Evolutionary conservation across 2,329 filamentous ascomycete genomes (phyloP).

Genomic region (Chaetomium globosum): DNA sequence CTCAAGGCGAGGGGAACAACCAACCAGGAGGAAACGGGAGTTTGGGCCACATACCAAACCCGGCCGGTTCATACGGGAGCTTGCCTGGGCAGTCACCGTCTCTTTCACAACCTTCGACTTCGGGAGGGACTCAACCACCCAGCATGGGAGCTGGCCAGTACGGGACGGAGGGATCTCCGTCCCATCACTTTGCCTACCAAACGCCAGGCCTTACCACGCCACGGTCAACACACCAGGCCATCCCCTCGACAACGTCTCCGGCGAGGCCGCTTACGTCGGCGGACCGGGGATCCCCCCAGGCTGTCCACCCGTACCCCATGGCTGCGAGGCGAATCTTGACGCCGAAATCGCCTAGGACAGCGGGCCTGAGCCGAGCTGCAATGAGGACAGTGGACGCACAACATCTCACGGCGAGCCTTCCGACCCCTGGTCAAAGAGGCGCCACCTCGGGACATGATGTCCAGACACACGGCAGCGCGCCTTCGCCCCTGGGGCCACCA

Average conservation of each 20-base stretch:
- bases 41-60: slow-evolving; percentile 51
- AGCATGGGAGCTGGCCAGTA: slow-evolving; percentile 35
- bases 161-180: slow-evolving; percentile 36
- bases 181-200: slow-evolving; percentile 34
- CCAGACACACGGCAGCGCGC: slow-evolving; percentile 32
- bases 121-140: slow-evolving; percentile 32
- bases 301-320: slow-evolving; percentile 39
- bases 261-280: slow-evolving; percentile 37
- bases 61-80: slow-evolving; percentile 41
- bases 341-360: slow-evolving; percentile 60
- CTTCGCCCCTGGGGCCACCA: slow-evolving; percentile 34
- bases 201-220: slow-evolving; percentile 41
- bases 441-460: slow-evolving; percentile 30
- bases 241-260: slow-evolving; percentile 26
- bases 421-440: slow-evolving; percentile 34
- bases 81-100: slow-evolving; percentile 29
- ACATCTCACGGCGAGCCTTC: slow-evolving; percentile 35
- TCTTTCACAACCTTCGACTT: slow-evolving; percentile 32
- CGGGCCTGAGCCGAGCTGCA: slow-evolving; percentile 50
- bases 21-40: slow-evolving; percentile 42
- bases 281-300: slow-evolving; percentile 42
- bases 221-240: slow-evolving; percentile 36
- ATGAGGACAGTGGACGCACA: slow-evolving; percentile 40
- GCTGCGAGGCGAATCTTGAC: slow-evolving; percentile 56
- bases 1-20: slow-evolving; percentile 39